A percentile compares a stretch with the other conserved stretches of the same genome.
Evolutionary conservation across 2,329 filamentous ascomycete genomes (phyloP).

Genomic region (Leptodontidium sp.): DNA sequence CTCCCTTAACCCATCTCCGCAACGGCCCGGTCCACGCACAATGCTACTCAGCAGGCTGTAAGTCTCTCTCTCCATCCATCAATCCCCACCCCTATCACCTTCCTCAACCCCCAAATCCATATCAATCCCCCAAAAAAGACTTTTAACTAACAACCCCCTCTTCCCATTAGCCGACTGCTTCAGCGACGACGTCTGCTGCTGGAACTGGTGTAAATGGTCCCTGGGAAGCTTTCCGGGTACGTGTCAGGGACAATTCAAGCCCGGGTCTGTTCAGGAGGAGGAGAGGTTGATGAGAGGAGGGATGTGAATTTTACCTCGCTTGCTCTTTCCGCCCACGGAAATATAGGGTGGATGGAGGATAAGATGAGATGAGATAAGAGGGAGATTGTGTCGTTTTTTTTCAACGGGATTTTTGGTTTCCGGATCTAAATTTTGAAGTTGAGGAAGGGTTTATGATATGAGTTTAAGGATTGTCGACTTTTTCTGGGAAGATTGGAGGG

Average conservation of each 20-base stretch:
- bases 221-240: background rate
- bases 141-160: background rate
- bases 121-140: background rate
- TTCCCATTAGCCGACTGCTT: background rate
- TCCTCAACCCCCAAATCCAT: background rate
- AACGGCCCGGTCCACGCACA: background rate
- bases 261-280: background rate
- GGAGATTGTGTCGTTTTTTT: no score
- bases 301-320: no score
- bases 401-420: no score
- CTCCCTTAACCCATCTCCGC: background rate
- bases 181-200: background rate
- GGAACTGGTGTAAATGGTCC: background rate
- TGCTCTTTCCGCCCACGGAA: no score
- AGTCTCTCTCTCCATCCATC: background rate
- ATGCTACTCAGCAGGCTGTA: slow-evolving; percentile 2
- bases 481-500: no score
- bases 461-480: no score
- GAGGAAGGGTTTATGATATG: no score
- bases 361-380: no score
- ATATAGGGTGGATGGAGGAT: no score
- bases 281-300: background rate
- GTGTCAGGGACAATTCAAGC: background rate
- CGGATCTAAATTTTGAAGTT: no score
- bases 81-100: background rate